Evolutionary conservation across 1,284 basidiomycete genomes (phyloP), one percentile per base, ranked within the genome.

Genomic region (Ustilago shanxiensis): DNA sequence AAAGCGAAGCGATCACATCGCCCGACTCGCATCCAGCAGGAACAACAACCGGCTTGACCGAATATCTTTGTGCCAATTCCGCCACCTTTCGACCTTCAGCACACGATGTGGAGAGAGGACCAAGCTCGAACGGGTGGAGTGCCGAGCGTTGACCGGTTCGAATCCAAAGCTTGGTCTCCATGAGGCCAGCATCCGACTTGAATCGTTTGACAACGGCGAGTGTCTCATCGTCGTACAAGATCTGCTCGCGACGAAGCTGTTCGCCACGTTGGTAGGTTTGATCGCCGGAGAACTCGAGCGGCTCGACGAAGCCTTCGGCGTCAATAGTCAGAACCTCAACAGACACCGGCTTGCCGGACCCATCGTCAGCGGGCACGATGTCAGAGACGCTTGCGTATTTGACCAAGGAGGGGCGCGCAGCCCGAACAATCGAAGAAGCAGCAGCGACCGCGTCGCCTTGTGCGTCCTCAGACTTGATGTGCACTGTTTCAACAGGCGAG

Each of bases 41-140:
- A 7, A 79, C 50, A 37, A 68, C 59, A 4, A 51, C 72, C 1
- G 74, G 69, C 61, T 62, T 63, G 18, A 61, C 54, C 28, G 76
- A 66, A 60, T 79, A 77, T 20, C 73, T 51, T 33, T 70, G 72
- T n/a, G 79, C 80, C 35, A 84, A 45, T 29, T 83, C 81, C 4
- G 37, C 35, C 0, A 82, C 58, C 53, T 80, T 82, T 41, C 71
- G 70, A 16, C 72, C 70, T 56, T 77, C 82, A 13, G 67, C 61
- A 20, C 72, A 79, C 10, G 72, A 75, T 5, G 60, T 63, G 24
- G 67, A 75, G 24, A 39, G 60, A 35, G 72, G 66, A 16, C 67
- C 72, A 14, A 66, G 63, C 50, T 75, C 67, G 29, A 76, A 66
- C 0, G 73, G 73, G 41, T 76, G 73, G 41, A 76, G 41, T 22